Evolutionary conservation across 441 rosid genomes (phyloP).

Genomic region (Erodium moschatum): DNA sequence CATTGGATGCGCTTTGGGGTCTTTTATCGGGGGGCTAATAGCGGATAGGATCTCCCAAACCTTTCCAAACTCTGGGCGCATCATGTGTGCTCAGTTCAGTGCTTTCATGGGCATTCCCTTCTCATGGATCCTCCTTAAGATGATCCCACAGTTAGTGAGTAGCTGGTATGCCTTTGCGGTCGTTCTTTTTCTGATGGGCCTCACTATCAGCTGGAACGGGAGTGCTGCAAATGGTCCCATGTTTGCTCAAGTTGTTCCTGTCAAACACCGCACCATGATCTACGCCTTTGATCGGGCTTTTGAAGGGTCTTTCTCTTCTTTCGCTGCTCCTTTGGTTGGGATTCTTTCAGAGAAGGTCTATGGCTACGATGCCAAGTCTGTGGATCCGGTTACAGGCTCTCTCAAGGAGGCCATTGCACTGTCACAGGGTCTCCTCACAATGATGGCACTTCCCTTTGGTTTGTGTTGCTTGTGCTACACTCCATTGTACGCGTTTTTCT

Average conservation of each 20-base stretch:
- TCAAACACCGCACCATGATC: slow-evolving; percentile 86
- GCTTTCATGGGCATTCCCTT: slow-evolving; percentile 96
- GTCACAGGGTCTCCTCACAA: slow-evolving; percentile 74
- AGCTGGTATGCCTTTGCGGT: slow-evolving; percentile 53
- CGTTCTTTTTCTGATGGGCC: slow-evolving; percentile 72
- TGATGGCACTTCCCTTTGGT: slow-evolving; percentile 90
- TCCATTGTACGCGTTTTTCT: slow-evolving; percentile 59
- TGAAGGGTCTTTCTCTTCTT: slow-evolving; percentile 76
- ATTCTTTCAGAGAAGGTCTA: slow-evolving; percentile 73
- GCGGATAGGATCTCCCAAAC: slow-evolving; percentile 55
- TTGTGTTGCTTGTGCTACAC: slow-evolving; percentile 74
- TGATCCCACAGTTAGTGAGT: slow-evolving; percentile 55
- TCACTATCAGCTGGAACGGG: slow-evolving; percentile 80
- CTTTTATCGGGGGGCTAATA: slow-evolving; percentile 59
- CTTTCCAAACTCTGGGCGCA: slow-evolving; percentile 68
- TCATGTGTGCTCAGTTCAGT: slow-evolving; percentile 91
- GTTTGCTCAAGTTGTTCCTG: slow-evolving; percentile 88
- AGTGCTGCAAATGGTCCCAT: slow-evolving; percentile 86
- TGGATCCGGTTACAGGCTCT: slow-evolving; percentile 61
- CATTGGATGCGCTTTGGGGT: slow-evolving; percentile 66
- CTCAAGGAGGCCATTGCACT: slow-evolving; percentile 57
- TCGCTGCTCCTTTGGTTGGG: slow-evolving; percentile 92
- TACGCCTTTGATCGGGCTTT: slow-evolving; percentile 88
- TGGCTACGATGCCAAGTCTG: slow-evolving; percentile 67
- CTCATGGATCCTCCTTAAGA: slow-evolving; percentile 60